Evolutionary conservation across 306 rosid species (phyloP), one percentile per base, ranked within the genome.

Genomic region (Cucurbita ficifolia): DNA sequence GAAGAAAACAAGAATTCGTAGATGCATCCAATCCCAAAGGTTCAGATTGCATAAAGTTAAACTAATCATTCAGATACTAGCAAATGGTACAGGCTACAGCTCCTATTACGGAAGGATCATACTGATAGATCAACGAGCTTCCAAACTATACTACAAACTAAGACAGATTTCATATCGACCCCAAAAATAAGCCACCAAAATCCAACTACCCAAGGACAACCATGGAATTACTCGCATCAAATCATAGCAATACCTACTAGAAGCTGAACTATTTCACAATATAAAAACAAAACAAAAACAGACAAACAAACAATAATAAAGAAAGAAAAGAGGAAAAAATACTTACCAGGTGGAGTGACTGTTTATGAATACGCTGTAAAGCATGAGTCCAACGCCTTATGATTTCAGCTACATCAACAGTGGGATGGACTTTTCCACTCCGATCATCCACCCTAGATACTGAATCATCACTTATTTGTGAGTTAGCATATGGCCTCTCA

Each of bases 351-450:
- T 85, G 92, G 67, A 95, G 99, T n/a, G 99, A 91, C 80, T 95
- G 99, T 77, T 86, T 95, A 80, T 95, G 99, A 78, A 95, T 95
- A 53, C 99, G 97, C 79, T 95, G 99, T 82, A 95, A 83, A 18
- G 99, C 99, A 84, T 95, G 99, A 2, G 99, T 95, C 99, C 99
- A 95, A 14, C 97, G 96, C 77, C 99, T 87, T 78, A 95, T 88
- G 79, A 91, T 88, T 87, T 95, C 99, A 9, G 99, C 97, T 24
- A 95, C 91, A 62, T 95, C 99, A 80, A 95, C 96, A 3, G 87
- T 87, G 79, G 87, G 92, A 60, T 85, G 88, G 75, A 76, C 91
- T 82, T 84, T 91, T 76, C 92, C 99, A 83, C 88, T 78, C 87
- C 92, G 82, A 64, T 89, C 97, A 72, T 93, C 98, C 73, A 80